A percentile compares a stretch with the other conserved stretches of the same genome.
These are phyloP conservation scores for Cutaneotrichosporon sp. DNA, from an alignment of 1,284 basidiomycete species.

Conservation along the genomic window DNA sequence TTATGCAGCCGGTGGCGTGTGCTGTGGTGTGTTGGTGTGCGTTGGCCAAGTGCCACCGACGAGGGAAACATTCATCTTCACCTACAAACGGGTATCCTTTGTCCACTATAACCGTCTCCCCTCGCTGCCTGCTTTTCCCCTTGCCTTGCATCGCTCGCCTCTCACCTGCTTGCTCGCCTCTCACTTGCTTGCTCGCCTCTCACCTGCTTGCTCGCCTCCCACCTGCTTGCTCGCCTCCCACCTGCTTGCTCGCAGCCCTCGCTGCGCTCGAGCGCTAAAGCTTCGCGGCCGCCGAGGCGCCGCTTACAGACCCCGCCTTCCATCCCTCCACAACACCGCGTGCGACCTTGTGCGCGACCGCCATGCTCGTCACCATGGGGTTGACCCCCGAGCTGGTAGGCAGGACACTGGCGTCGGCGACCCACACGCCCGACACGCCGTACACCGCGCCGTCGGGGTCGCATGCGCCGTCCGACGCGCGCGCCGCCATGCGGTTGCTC, in stretches of 20 bases:
- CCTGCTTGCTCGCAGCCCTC: too few relatives aligned
- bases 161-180: too few relatives aligned
- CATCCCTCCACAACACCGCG: conserved; percentile 13
- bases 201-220: too few relatives aligned
- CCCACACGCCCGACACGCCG: conserved; percentile 54
- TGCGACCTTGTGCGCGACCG: conserved; percentile 27
- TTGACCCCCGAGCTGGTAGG: conserved; percentile 56
- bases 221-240: too few relatives aligned
- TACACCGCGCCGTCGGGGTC: conserved; percentile 54
- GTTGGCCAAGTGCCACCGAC: too few relatives aligned
- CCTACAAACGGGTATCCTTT: too few relatives aligned
- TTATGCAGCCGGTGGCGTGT: neutral
- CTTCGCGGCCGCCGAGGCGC: neutral
- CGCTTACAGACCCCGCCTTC: neutral
- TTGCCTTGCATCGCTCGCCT: too few relatives aligned
- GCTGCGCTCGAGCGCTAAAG: neutral
- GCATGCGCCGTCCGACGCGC: conserved; percentile 46
- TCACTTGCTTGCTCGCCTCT: too few relatives aligned
- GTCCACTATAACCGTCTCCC: too few relatives aligned
- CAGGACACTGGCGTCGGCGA: conserved; percentile 55
- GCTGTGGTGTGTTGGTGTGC: too few relatives aligned
- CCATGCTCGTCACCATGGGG: conserved; percentile 55
- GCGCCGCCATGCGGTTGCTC: conserved; percentile 52
- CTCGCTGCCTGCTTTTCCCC: too few relatives aligned
- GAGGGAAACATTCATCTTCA: too few relatives aligned